Evolutionary conservation across 2,329 filamentous ascomycete species (phyloP), one percentile per base, ranked within the genome.

Genomic region (Atkinsonella texensis): DNA sequence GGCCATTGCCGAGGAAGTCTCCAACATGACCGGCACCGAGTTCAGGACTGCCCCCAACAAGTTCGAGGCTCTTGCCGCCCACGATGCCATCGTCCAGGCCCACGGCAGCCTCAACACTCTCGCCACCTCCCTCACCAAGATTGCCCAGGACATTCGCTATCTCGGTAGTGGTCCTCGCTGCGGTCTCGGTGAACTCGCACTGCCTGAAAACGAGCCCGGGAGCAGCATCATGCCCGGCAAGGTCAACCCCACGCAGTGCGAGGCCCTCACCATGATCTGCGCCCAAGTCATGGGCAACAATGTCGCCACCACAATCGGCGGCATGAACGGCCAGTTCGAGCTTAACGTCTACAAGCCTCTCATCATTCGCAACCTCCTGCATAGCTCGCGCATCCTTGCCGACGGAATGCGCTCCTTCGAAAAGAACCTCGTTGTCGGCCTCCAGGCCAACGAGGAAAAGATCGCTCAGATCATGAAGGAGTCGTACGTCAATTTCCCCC

Each of bases 201-300:
- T 98, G 49, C 93, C 93, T 28, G 93, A 98, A 76, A 98, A 98
- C 74, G 93, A 98, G 76, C 93, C 93, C 35, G 91, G 91, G 57
- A 93, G 86, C 65, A 94, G 87, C 61, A 97, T 98, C 76, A 98
- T 98, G 93, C 93, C 93, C 44, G 93, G 93, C 65, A 98, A 98
- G 77, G 93, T 98, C 68, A 98, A 98, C 77, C 93, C 93, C 33
- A 98, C 93, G 33, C 93, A 98, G 74, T 95, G 89, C 73, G 93
- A 98, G 77, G 87, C 89, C 55, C 75, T 98, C 69, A 97, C 93
- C 61, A 98, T 98, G 93, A 77, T 97, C 55, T 96, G 91, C 75
- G 83, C 88, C 18, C 93, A 98, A 72, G 91, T 98, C 56, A 95
- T 97, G 80, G 93, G 93, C 65, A 98, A 98, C 79, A 84, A 97